phyloP scores from a whole-genome alignment of 768 basidiomycete genomes.

The Guyanaporus albipodus region DNA sequence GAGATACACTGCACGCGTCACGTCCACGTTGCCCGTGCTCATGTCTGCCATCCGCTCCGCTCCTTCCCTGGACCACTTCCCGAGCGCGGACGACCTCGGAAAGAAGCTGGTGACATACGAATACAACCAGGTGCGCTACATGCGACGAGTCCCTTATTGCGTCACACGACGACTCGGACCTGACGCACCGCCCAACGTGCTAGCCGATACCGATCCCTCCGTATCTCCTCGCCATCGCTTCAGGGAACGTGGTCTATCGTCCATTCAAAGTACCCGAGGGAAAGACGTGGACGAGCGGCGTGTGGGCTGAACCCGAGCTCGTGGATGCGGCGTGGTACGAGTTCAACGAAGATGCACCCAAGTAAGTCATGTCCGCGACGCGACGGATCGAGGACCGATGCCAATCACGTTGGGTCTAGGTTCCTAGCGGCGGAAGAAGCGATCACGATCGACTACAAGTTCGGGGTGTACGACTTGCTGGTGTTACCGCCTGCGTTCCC shows the following conservation, averaged over 20 bases:
- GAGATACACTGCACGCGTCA: not conserved
- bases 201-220: slow-evolving; percentile 81
- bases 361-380: slow-evolving; percentile 38
- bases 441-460: slow-evolving; percentile 69
- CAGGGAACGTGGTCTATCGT: slow-evolving; percentile 6
- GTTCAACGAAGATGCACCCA: slow-evolving; percentile 58
- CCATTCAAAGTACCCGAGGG: slow-evolving; percentile 56
- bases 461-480: slow-evolving; percentile 71
- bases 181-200: no score
- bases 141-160: no score
- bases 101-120: slow-evolving; percentile 67
- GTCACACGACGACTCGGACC: not conserved
- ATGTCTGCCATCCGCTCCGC: not conserved
- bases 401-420: no score
- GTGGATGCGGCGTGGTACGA: not conserved
- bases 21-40: not conserved
- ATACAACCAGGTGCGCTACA: slow-evolving; percentile 64
- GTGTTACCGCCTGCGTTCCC: slow-evolving; percentile 68
- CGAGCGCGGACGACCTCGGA: slow-evolving; percentile 33
- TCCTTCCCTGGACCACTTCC: not conserved
- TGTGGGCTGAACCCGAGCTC: slow-evolving; percentile 80
- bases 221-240: slow-evolving; percentile 81
- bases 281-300: slow-evolving; percentile 71
- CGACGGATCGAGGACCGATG: no score
- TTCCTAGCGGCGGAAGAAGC: slow-evolving; percentile 71